Percentiles rank a stretch among this genome's conserved stretches.
Conservation (phyloP, 2,329 filamentous ascomycete genomes). For the Trichoderma arundinaceum region DNA sequence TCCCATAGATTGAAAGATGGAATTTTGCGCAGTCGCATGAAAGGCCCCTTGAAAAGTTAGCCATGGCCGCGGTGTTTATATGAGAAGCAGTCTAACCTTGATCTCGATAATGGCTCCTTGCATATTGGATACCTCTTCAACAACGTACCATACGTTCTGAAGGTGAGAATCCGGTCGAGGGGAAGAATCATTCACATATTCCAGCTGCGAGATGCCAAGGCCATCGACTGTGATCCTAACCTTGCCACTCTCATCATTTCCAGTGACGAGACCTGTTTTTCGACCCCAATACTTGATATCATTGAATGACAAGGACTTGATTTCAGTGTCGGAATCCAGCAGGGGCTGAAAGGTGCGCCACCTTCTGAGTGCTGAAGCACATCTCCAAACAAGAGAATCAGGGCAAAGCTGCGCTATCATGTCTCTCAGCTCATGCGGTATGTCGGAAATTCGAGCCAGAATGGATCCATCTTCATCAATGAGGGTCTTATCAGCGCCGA, state of each 20-base stretch:
- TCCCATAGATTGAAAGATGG: constrained; percentile 7
- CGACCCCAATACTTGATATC: constrained; percentile 1
- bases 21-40: not conserved
- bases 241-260: not conserved
- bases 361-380: not conserved
- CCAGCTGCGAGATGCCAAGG: constrained; percentile 2
- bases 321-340: not conserved
- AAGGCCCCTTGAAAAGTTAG: not conserved
- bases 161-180: not conserved
- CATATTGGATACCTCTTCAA: not conserved
- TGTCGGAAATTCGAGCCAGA: not conserved
- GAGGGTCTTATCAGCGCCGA: not conserved
- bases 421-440: constrained; percentile 2
- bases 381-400: constrained; percentile 1
- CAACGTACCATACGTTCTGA: not conserved
- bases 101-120: not conserved
- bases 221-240: constrained; percentile 4
- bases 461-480: not conserved
- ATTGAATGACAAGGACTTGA: not conserved
- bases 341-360: not conserved
- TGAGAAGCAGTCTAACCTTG: not conserved
- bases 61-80: not conserved
- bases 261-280: not conserved
- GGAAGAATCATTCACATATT: not conserved
- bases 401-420: not conserved